Evolutionary conservation across 1,284 basidiomycete genomes (phyloP).

Genomic region (Agroathelia rolfsii): DNA sequence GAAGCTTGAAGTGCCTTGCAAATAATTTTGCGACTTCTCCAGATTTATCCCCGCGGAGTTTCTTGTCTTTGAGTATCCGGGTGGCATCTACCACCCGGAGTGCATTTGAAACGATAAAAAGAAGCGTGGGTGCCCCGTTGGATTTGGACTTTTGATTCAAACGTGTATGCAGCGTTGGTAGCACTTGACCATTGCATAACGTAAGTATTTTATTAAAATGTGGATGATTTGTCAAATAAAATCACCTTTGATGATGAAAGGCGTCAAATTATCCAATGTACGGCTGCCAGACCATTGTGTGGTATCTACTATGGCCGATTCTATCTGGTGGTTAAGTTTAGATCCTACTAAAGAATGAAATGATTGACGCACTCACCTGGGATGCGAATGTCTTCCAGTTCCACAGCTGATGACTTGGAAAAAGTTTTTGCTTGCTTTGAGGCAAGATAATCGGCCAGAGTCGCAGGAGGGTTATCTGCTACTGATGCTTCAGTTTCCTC

Average conservation of each 20-base stretch:
- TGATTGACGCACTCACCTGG: constrained; percentile 44
- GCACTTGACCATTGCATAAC: constrained; percentile 35
- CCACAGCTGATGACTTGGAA: constrained; percentile 53
- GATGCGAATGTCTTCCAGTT: constrained; percentile 64
- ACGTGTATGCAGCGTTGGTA: constrained; percentile 59
- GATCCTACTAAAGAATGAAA: constrained; percentile 16
- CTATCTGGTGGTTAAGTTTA: constrained; percentile 49
- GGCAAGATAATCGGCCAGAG: constrained; percentile 51
- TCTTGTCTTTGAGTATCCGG: constrained; percentile 57
- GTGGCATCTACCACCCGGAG: constrained; percentile 72
- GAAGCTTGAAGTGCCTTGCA: constrained; percentile 77
- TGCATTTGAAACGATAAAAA: constrained; percentile 71
- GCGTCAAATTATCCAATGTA: constrained; percentile 54
- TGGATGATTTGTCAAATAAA: constrained; percentile 4
- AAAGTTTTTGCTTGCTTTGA: constrained; percentile 56
- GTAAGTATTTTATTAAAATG: not conserved
- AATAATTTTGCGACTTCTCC: constrained; percentile 81
- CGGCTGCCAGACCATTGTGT: constrained; percentile 59
- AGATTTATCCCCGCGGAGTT: constrained; percentile 63
- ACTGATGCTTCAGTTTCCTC: constrained; percentile 35
- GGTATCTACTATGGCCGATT: constrained; percentile 63
- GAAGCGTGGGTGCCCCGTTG: constrained; percentile 66
- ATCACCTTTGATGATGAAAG: constrained; percentile 66
- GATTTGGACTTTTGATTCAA: constrained; percentile 63
- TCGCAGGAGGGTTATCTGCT: constrained; percentile 42